Conservation (phyloP, 441 rosid species). For the Gossypium lobatum region DNA sequence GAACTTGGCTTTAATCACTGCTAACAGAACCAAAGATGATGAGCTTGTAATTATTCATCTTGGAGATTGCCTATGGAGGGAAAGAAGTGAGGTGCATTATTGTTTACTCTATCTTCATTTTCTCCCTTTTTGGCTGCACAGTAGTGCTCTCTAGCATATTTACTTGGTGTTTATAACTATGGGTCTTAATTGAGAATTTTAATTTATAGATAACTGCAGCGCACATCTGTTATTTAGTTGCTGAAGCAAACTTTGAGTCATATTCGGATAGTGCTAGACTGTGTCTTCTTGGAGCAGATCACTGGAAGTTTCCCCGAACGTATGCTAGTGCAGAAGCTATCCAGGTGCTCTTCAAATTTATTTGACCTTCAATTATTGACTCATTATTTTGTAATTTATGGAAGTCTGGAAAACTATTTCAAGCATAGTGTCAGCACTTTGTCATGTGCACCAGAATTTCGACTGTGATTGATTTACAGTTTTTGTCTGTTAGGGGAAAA, state of each 20-base stretch:
- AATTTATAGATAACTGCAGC: conserved; percentile 74
- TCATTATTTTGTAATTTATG: not conserved
- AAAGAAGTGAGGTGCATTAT: conserved; percentile 74
- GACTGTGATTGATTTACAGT: not conserved
- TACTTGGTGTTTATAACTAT: not conserved
- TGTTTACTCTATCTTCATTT: conserved; percentile 7
- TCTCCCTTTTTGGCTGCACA: not conserved
- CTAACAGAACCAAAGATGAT: conserved; percentile 91
- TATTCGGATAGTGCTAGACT: conserved; percentile 89
- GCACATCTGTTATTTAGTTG: conserved; percentile 90
- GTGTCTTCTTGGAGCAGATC: conserved; percentile 95
- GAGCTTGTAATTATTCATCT: conserved; percentile 95
- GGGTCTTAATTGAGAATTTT: conserved; percentile 10
- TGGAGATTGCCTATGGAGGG: conserved; percentile 98
- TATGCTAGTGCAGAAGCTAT: conserved; percentile 89
- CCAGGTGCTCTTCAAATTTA: conserved; percentile 51
- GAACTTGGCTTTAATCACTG: conserved; percentile 92
- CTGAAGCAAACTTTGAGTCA: conserved; percentile 91
- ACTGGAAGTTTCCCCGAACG: conserved; percentile 88
- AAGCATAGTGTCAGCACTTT: conserved; percentile 10
- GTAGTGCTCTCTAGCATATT: not conserved
- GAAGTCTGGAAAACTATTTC: not conserved
- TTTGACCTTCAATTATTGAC: not conserved
- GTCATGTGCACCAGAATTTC: not conserved
- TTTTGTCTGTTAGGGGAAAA: not conserved